Base-by-base conservation (phyloP, 441 rosid species). In the Pelargonium cotyledonis region DNA sequence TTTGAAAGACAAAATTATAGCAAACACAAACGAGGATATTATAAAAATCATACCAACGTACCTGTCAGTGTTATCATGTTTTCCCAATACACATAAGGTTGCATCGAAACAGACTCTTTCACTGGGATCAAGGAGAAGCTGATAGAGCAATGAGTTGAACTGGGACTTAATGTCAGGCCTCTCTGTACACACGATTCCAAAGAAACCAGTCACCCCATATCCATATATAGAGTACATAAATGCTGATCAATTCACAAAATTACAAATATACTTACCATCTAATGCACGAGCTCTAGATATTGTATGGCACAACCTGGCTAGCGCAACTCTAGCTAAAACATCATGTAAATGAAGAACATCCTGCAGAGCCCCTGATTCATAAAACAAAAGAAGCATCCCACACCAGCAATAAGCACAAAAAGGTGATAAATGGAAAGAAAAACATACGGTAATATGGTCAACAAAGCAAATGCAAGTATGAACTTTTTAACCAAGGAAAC, bases 31-130 rank as follows among this genome's bases (percentile, higher is more conserved):
- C 4, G 55, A 40, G 8, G 21, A 64, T 29, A 65, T 68, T 55
- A 47, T 68, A 43, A 76, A 67, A 78, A 16, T 29, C 29, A 29
- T 18, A 61, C 65, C 41, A 29, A 66, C 73, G 53, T 78, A 88
- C 99, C 93, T 89, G 78, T 95, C 99, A 1, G 88, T 71, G 68
- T 70, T 83, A 72, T 91, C 99, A 69, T 73, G 67, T 84, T 88
- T 95, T 73, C 99, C 98, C 82, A 95, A 79, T 65, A 95, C 85
- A 63, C 96, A 95, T 74, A 87, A 82, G 75, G 93, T 88, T 31
- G 98, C 97, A 84, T 95, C 99, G 76, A 90, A 92, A 82, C 99
- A 95, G 70, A 96, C 99, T 80, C 99, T 79, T 86, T 96, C 98
- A 77, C 98, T 96, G 65, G 99, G 99, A 79, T 95, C 99, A 70